These are phyloP conservation scores for Tranzscheliella williamsii DNA, from an alignment of 1,284 basidiomycete species.

Conservation along the genomic window DNA sequence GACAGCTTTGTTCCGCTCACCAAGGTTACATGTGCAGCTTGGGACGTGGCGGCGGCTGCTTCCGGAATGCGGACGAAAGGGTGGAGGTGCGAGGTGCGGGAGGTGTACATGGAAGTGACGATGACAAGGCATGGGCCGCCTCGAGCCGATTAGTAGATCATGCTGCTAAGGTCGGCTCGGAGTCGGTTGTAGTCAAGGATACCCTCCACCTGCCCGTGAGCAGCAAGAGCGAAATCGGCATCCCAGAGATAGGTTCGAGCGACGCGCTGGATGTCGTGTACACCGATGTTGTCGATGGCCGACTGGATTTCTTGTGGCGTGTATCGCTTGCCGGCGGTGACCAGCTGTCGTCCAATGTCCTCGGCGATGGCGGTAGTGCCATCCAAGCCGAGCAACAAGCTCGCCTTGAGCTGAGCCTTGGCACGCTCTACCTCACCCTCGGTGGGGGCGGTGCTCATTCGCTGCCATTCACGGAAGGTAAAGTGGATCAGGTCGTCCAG, in stretches of 20 bases:
- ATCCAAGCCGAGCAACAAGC: constrained; percentile 84
- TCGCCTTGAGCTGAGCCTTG: constrained; percentile 96
- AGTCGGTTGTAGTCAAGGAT: constrained; percentile 66
- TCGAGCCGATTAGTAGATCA: constrained; percentile 56
- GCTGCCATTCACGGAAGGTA: constrained; percentile 93
- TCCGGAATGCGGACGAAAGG: no score
- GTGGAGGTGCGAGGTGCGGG: no score
- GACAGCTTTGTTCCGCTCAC: no score
- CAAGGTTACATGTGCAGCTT: no score
- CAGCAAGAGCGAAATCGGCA: constrained; percentile 68
- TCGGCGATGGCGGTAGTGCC: constrained; percentile 95
- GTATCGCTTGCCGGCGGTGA: constrained; percentile 78
- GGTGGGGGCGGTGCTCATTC: constrained; percentile 87
- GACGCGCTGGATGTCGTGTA: constrained; percentile 89
- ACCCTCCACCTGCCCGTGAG: constrained; percentile 68
- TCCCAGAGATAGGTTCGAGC: constrained; percentile 98
- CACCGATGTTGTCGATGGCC: constrained; percentile 83
- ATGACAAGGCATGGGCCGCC: no score
- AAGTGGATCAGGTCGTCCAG: constrained; percentile 93
- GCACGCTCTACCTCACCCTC: constrained; percentile 90
- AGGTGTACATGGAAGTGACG: no score
- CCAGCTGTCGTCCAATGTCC: constrained; percentile 95
- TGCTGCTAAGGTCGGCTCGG: constrained; percentile 60
- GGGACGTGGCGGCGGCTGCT: no score
- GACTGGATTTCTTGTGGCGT: constrained; percentile 92